phyloP scores from a whole-genome alignment of 768 basidiomycete genomes.

The Podaxis carcinomalis region DNA sequence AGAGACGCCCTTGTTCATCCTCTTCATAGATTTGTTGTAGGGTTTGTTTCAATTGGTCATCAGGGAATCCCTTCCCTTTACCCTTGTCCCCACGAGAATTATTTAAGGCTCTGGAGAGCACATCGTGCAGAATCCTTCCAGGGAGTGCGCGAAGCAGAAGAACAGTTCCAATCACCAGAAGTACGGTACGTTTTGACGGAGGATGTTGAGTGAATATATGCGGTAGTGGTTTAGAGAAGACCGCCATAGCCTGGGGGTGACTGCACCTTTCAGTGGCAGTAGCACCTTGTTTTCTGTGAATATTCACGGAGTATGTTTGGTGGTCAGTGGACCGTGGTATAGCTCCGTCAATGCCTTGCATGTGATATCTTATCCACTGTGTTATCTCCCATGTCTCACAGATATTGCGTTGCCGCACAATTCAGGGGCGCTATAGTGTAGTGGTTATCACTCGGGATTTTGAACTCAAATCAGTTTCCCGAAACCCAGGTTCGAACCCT shows the following conservation, averaged over 20 bases:
- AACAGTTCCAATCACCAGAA: constrained; percentile 43
- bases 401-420: accelerated
- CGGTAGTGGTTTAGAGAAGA: constrained; percentile 20
- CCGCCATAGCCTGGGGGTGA: constrained; percentile 9
- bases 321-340: no score
- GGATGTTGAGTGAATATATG: constrained; percentile 7
- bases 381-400: background rate
- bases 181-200: constrained; percentile 27
- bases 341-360: background rate
- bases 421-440: constrained; percentile 5
- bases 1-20: constrained; percentile 46
- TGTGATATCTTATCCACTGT: background rate
- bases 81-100: constrained; percentile 15
- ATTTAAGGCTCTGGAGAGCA: constrained; percentile 22
- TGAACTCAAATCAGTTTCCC: background rate
- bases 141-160: constrained; percentile 38
- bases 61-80: constrained; percentile 22
- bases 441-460: constrained; percentile 12
- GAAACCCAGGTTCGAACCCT: constrained; percentile 12
- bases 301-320: no score
- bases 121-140: constrained; percentile 32
- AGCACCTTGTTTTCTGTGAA: no score
- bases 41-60: constrained; percentile 41
- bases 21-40: constrained; percentile 63
- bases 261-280: no score